Evolutionary conservation across 163 green algal species (phyloP).

Genomic region (Botryococcus braunii): DNA sequence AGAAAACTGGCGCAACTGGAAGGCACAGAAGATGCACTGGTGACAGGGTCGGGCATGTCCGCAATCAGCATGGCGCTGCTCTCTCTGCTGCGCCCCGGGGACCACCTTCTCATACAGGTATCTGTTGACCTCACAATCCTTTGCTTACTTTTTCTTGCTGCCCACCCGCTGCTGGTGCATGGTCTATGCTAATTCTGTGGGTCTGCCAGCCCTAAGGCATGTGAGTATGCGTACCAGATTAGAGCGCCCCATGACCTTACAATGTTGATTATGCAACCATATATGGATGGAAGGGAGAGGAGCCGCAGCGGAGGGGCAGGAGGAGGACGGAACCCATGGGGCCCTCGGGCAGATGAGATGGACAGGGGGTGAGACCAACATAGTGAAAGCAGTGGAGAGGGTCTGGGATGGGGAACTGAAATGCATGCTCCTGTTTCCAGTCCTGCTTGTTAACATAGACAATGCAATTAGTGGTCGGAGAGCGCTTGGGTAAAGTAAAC

Average conservation of each 20-base stretch:
- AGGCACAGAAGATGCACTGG: slow-evolving; percentile 28
- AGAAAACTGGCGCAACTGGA: slow-evolving; percentile 28
- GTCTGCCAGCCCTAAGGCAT: not conserved
- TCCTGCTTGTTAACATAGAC: too few species aligned
- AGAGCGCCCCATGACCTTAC: not conserved
- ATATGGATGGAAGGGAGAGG: not conserved
- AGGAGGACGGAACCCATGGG: too few species aligned
- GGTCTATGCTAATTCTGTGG: not conserved
- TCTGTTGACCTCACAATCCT: too few species aligned
- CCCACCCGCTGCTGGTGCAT: not conserved
- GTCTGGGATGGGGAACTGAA: too few species aligned
- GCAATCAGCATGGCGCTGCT: slow-evolving; percentile 34
- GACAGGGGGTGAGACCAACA: too few species aligned
- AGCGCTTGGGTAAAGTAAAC: too few species aligned
- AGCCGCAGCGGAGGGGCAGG: too few species aligned
- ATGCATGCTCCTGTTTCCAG: too few species aligned
- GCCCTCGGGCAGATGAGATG: too few species aligned
- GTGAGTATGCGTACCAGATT: not conserved
- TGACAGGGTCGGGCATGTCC: slow-evolving; percentile 29
- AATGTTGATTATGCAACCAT: not conserved
- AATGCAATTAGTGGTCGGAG: too few species aligned
- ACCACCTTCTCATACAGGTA: slow-evolving; percentile 41
- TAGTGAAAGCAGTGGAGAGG: too few species aligned
- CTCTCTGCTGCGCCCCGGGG: slow-evolving; percentile 28
- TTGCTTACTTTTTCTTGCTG: not conserved